Base-by-base conservation (phyloP, 768 basidiomycete genomes). In the Rhodotorula kratochvilovae region DNA sequence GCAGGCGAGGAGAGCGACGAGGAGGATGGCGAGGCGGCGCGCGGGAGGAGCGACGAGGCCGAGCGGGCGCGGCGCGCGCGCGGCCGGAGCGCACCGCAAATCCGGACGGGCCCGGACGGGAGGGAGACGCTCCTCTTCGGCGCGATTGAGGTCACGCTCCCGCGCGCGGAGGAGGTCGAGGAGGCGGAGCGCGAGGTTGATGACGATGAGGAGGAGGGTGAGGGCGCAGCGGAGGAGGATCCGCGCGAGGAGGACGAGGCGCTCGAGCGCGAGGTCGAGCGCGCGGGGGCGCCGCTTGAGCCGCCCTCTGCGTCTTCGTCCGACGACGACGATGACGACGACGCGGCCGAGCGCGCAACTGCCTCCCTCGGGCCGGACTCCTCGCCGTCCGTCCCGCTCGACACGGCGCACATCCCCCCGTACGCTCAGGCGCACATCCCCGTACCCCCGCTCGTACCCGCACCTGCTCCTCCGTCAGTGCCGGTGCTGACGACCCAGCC, bases 111-210 rank as follows among this genome's bases (percentile, higher is more conserved):
- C 4, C 60, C 66, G 12, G 73, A 74, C 35, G 73, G 73, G 10
- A 35, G 70, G 25, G 73, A 71, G 57, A 59, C 60, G 25, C 66
- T 74, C 56, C 61, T 74, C 31, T 71, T 74, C 31, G 73, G 73
- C 35, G 73, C 67, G 50, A 74, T 74, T 46, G 61, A 70, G 63
- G 70, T 71, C n/a, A 68, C 67, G 23, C 55, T 74, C 36, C 73
- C 73, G 23, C 67, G 57, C 27, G 43, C 69, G 4, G 66, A 72
- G 31, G 66, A 72, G 27, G 66, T 68, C 57, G 62, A 63, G 53
- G 66, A 66, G 23, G 62, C 62, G 10, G 66, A 67, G 43, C 54
- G n/a, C 13, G 71, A 67, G 39, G 66, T 67, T 29, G 64, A 43
- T 36, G 27, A 39, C 29, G 48, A 48, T 29, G 31, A 53, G 2